Percentiles rank a stretch among this genome's conserved stretches.
Evolutionary conservation across 805 yeast genomes (phyloP).

Genomic region (Komagataella kurtzmanii): DNA sequence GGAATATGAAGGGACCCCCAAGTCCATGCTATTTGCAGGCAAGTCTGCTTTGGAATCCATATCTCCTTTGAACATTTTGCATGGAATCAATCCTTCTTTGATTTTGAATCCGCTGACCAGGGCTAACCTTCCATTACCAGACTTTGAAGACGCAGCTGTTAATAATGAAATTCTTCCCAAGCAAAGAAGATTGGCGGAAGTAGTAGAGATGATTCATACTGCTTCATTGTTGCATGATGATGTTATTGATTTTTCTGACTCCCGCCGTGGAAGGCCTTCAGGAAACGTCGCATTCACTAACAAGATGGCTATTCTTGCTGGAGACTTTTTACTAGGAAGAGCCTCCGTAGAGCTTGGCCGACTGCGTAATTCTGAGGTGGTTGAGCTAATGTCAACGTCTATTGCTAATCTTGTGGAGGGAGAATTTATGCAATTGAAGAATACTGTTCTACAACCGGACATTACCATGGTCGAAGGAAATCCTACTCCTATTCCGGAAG

Average conservation of each 20-base stretch:
- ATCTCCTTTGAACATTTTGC: slow-evolving; percentile 71
- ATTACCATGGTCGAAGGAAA: slow-evolving; percentile 33
- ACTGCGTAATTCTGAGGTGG: slow-evolving; percentile 91
- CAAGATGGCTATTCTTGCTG: slow-evolving; percentile 95
- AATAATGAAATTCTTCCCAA: slow-evolving; percentile 81
- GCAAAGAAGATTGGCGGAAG: slow-evolving; percentile 91
- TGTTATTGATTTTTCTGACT: slow-evolving; percentile 83
- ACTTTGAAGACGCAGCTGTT: slow-evolving; percentile 30
- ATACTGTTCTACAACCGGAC: slow-evolving; percentile 58
- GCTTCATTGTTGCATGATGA: slow-evolving; percentile 94
- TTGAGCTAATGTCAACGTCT: slow-evolving; percentile 87
- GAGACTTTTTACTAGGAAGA: slow-evolving; percentile 88
- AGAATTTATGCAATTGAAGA: slow-evolving; percentile 96
- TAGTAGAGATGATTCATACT: slow-evolving; percentile 96
- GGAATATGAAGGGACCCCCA: slow-evolving; percentile 45
- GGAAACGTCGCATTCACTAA: slow-evolving; percentile 92
- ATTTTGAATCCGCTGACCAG: slow-evolving; percentile 73
- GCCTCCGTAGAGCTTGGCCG: slow-evolving; percentile 95
- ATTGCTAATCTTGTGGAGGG: slow-evolving; percentile 97
- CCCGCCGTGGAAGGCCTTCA: slow-evolving; percentile 80
- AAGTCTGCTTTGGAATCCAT: slow-evolving; percentile 48
- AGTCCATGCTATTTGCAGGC: slow-evolving; percentile 41
- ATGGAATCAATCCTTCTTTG: slow-evolving; percentile 81
- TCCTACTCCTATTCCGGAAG: slow-evolving; percentile 30
- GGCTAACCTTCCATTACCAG: slow-evolving; percentile 63